phyloP scores from a whole-genome alignment of 371 early-diverging fungal species.

The Saksenaea oblongispora region DNA sequence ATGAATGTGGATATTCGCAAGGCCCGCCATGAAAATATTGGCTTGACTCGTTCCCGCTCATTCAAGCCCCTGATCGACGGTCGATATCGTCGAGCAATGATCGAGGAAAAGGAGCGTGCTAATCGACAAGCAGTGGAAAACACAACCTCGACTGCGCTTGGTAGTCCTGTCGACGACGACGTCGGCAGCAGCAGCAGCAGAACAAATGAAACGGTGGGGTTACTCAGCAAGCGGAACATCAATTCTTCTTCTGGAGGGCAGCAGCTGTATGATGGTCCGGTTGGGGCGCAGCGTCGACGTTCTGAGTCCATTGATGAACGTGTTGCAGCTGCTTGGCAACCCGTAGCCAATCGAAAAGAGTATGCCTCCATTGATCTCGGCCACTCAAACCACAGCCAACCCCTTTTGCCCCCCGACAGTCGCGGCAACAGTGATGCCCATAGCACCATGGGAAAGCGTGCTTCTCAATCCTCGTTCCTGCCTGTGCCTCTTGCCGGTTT shows the following conservation, averaged over 20 bases:
- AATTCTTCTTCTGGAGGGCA: background rate
- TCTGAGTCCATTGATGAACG: conserved; percentile 12
- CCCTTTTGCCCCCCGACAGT: conserved; percentile 2
- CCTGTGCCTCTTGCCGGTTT: background rate
- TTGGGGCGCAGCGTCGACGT: background rate
- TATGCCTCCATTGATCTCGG: conserved; percentile 9
- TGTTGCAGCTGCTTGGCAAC: conserved; percentile 7
- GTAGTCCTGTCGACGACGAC: background rate
- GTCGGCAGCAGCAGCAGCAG: background rate
- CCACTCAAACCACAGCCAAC: background rate
- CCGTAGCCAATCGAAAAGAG: background rate
- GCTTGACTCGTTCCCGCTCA: conserved; percentile 27
- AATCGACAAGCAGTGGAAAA: conserved; percentile 23
- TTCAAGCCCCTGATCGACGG: conserved; percentile 43
- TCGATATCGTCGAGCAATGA: conserved; percentile 33
- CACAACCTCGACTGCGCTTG: background rate
- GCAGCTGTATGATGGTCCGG: background rate
- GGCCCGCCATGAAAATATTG: conserved; percentile 29
- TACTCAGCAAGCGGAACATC: conserved; percentile 1
- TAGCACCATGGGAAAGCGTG: background rate
- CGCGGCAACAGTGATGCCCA: background rate
- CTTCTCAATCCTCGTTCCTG: background rate
- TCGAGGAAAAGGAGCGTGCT: conserved; percentile 29
- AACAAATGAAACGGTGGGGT: background rate
- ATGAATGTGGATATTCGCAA: conserved; percentile 52